Percentiles rank a stretch among this genome's conserved stretches.
These are phyloP conservation scores for Leccinum aurantiacum DNA, from an alignment of 768 basidiomycete species.

Conservation along the genomic window DNA sequence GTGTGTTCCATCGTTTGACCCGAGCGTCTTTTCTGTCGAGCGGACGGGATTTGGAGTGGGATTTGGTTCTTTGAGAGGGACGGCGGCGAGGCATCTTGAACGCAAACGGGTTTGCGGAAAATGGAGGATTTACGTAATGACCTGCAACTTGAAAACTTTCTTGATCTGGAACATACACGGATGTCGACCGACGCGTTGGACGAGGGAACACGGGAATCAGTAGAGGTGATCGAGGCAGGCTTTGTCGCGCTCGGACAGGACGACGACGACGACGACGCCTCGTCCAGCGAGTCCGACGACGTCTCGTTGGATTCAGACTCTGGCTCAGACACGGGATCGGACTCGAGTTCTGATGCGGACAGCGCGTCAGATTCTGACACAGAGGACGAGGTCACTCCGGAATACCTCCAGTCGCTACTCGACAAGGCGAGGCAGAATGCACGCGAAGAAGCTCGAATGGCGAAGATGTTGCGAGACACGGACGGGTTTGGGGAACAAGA, in stretches of 20 bases:
- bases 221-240: neutral
- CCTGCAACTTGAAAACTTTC: neutral
- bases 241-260: conserved; percentile 5
- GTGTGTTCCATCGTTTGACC: conserved; percentile 66
- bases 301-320: conserved; percentile 7
- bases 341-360: conserved; percentile 36
- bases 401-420: conserved; percentile 62
- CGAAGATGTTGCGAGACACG: conserved; percentile 23
- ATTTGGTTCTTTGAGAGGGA: conserved; percentile 36
- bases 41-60: conserved; percentile 42
- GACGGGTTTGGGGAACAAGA: conserved; percentile 47
- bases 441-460: conserved; percentile 30
- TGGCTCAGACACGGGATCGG: conserved; percentile 23
- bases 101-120: no score
- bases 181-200: conserved; percentile 9
- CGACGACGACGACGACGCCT: neutral
- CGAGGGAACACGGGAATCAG: conserved; percentile 7
- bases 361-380: conserved; percentile 34
- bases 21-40: conserved; percentile 51
- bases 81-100: conserved; percentile 45
- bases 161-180: no score
- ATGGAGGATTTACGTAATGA: conserved; percentile 17
- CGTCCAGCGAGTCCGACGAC: neutral
- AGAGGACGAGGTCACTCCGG: conserved; percentile 51
- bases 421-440: conserved; percentile 59